Base-by-base conservation (phyloP, 164 flowering plant genomes). In the Macadamia tetraphylla region DNA sequence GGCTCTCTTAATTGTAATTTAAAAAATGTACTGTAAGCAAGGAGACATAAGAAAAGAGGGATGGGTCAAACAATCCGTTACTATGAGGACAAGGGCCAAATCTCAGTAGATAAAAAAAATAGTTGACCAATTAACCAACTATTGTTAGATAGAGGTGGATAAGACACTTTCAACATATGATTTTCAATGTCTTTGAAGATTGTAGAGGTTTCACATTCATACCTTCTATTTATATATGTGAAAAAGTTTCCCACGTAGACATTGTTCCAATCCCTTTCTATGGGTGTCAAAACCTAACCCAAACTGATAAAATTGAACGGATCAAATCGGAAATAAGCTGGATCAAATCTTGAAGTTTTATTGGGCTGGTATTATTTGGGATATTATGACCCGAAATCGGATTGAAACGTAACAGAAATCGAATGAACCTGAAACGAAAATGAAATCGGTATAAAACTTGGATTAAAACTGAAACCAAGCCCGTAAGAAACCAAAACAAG, bases 41-140 rank as follows among this genome's bases (percentile, higher is more conserved):
- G 0, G 5, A 35, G 5, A 35, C 5, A 35, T 2, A 35, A 35
- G 5, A 35, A 35, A 35, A 0, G 40, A 35, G 40, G 40, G 40
- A 23, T 51, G n/a, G 6, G 62, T 62, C 55, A 49, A 49, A 49
- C 58, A 67, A 48, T 60, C 65, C 40, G 48, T 51, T 40, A 0
- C 29, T 46, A 48, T 42, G 9, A 60, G 51, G 56, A 10, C 5
- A 0, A 6, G 51, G n/a, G 58, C 48, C 35, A 68, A 67, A 72
- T 72, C 74, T 69, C 15, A 66, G 71, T 72, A 43, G 73, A 60
- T 76, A 67, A 67, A 74, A 67, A 71, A 72, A 63, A 35, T 68
- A 71, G 73, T 77, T 75, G 79, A 75, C 74, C 68, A 58, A 51
- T 46, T 3, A 35, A 35, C 40, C 40, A n/a, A 56, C 29, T 58